Evolutionary conservation across 176 grass and related monocot species (phyloP).

Genomic region (Pontederia paniculata): DNA sequence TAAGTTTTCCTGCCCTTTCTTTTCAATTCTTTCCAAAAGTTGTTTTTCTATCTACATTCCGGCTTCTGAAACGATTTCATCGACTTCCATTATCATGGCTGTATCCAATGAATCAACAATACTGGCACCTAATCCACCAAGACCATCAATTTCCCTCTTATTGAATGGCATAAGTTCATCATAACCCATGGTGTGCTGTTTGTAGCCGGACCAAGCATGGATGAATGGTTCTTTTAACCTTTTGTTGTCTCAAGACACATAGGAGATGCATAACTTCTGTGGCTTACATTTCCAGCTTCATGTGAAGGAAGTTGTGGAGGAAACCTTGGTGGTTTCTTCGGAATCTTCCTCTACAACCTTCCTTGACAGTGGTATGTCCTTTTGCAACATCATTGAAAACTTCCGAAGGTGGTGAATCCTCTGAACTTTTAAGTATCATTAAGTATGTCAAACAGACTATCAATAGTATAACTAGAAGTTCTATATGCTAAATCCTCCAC

Average conservation of each 20-base stretch:
- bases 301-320: conserved; percentile 64
- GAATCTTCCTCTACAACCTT: conserved; percentile 36
- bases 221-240: conserved; percentile 85
- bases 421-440: conserved; percentile 32
- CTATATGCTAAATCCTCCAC: conserved; percentile 61
- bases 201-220: conserved; percentile 91
- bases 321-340: conserved; percentile 69
- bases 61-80: conserved; percentile 66
- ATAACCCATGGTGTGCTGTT: conserved; percentile 69
- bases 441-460: conserved; percentile 56
- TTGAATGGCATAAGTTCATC: conserved; percentile 93
- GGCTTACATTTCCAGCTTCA: conserved; percentile 47
- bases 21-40: conserved; percentile 60
- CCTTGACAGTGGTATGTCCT: conserved; percentile 24
- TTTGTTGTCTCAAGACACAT: conserved; percentile 60
- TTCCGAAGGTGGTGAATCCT: conserved; percentile 28
- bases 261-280: neutral
- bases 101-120: conserved; percentile 87
- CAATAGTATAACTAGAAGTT: conserved; percentile 74
- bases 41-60: conserved; percentile 75
- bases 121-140: conserved; percentile 84
- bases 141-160: conserved; percentile 63
- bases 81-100: conserved; percentile 86
- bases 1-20: conserved; percentile 90
- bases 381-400: conserved; percentile 28